phyloP scores from a whole-genome alignment of 2,329 filamentous ascomycete species.

The Fusarium scirpi region DNA sequence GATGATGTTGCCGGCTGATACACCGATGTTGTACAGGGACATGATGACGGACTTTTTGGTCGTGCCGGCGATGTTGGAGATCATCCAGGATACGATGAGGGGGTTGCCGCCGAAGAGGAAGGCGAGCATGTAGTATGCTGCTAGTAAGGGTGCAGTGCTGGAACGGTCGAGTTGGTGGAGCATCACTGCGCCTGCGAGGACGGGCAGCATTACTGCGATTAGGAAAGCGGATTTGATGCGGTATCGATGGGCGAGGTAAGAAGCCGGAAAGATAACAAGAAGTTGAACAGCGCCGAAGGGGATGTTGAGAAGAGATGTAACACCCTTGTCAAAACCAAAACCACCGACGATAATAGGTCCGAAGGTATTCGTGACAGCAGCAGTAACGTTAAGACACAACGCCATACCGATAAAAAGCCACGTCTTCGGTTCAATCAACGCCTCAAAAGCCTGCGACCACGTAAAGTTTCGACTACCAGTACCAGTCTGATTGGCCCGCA shows the following conservation, averaged over 20 bases:
- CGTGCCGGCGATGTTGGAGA: constrained; percentile 75
- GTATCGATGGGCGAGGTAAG: constrained; percentile 68
- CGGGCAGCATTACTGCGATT: constrained; percentile 65
- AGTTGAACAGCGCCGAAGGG: constrained; percentile 74
- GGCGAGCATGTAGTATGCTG: constrained; percentile 73
- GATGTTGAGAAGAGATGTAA: constrained; percentile 72
- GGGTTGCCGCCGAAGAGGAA: constrained; percentile 76
- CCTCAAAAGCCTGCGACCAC: constrained; percentile 70
- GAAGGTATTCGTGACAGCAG: constrained; percentile 72
- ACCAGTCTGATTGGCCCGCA: constrained; percentile 80
- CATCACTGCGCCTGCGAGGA: constrained; percentile 69
- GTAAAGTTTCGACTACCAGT: constrained; percentile 78
- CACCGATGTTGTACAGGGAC: constrained; percentile 72
- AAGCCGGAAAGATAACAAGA: constrained; percentile 68
- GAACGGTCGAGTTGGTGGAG: constrained; percentile 65
- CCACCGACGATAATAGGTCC: constrained; percentile 72
- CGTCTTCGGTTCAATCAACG: constrained; percentile 61
- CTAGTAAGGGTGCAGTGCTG: constrained; percentile 60
- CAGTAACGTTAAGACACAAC: constrained; percentile 73
- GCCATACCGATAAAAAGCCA: constrained; percentile 72
- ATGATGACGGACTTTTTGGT: constrained; percentile 76
- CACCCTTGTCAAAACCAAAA: constrained; percentile 69
- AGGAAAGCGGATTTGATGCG: constrained; percentile 69
- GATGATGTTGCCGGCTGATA: constrained; percentile 74
- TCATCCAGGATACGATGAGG: constrained; percentile 75